These are phyloP conservation scores for Eucalyptus tenuipes DNA, from an alignment of 345 rosid species.

Conservation along the genomic window DNA sequence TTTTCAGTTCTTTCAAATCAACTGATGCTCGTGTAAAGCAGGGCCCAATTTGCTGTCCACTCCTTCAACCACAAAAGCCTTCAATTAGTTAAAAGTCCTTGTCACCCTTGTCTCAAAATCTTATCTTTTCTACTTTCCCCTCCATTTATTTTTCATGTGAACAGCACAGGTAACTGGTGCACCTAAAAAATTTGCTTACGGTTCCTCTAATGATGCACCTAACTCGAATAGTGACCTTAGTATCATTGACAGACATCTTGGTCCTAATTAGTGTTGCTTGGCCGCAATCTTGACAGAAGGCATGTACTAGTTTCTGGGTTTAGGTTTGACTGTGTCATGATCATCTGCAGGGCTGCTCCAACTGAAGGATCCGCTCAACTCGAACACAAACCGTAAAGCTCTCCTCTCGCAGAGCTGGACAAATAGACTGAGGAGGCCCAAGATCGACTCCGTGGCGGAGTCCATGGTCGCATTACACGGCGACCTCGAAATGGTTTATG, in stretches of 20 bases:
- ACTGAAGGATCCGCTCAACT: slow-evolving; percentile 23
- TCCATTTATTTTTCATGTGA: background rate
- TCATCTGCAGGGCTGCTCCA: slow-evolving; percentile 39
- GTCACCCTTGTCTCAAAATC: background rate
- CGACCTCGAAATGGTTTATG: slow-evolving; percentile 70
- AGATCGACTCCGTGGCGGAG: slow-evolving; percentile 17
- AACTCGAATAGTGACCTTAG: background rate
- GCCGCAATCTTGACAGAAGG: background rate
- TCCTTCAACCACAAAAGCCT: background rate
- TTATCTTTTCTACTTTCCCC: background rate
- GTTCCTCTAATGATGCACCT: background rate
- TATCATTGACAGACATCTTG: background rate
- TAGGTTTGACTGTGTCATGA: background rate
- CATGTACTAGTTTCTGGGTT: background rate
- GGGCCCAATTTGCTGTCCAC: background rate
- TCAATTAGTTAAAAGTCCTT: slow-evolving; percentile 1
- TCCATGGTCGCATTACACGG: slow-evolving; percentile 25
- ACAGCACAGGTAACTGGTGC: background rate
- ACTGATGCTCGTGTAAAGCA: background rate
- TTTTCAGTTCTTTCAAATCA: background rate
- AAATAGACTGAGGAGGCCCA: slow-evolving; percentile 19
- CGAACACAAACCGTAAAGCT: slow-evolving; percentile 5
- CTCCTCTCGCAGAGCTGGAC: slow-evolving; percentile 16
- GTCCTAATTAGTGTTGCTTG: background rate
- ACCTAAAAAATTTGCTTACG: background rate